These are phyloP conservation scores for Rhynchospora tenuis DNA, from an alignment of 176 grass and related monocot genomes.

Conservation along the genomic window DNA sequence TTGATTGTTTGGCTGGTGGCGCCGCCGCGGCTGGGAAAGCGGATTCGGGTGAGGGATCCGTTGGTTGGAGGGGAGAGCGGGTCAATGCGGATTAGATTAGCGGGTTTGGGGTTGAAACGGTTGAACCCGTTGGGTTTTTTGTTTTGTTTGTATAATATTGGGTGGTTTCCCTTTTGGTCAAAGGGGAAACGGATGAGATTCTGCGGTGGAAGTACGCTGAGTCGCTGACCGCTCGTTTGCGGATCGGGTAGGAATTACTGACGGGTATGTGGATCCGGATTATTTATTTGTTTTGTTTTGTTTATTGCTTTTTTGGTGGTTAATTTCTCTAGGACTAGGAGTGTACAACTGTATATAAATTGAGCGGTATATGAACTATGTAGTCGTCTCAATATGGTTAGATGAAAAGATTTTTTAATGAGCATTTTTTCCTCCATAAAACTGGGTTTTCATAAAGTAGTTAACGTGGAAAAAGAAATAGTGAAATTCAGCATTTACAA, in stretches of 20 bases:
- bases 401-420: neutral
- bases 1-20: neutral
- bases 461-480: too few relatives aligned
- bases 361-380: neutral
- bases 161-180: neutral
- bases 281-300: neutral
- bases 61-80: constrained; percentile 23
- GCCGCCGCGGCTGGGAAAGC: neutral
- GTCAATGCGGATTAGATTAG: constrained; percentile 17
- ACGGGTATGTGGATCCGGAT: neutral
- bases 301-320: neutral
- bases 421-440: neutral
- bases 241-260: neutral
- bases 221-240: neutral
- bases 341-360: neutral
- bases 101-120: constrained; percentile 1
- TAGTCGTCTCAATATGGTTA: neutral
- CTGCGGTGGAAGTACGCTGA: neutral
- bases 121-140: neutral
- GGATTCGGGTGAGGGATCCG: constrained; percentile 24
- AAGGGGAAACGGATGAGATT: neutral
- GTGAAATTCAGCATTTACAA: too few relatives aligned
- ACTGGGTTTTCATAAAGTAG: too few relatives aligned
- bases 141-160: neutral
- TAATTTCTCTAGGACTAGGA: neutral